Base-by-base conservation (phyloP, 2,329 filamentous ascomycete species). In the Calonectria leucothoes region DNA sequence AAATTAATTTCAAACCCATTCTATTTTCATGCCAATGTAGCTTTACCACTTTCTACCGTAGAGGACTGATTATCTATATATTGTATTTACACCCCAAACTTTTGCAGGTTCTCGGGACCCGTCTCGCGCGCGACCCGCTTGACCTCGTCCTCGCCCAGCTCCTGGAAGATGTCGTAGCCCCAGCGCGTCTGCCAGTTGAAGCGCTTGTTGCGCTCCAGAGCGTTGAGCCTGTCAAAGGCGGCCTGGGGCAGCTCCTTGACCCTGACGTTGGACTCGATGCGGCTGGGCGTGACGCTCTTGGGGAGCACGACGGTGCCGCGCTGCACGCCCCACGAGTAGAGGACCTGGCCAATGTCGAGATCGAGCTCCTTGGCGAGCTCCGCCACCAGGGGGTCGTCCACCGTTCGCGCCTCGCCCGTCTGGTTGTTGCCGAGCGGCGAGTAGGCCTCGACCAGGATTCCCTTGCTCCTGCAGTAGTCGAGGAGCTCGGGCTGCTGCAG, bases 291-390 rank as follows among this genome's bases (percentile, higher is more conserved):
- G 64, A 91, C 91, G 84, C 90, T 92, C 89, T 94, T 94, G 77
- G 92, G 91, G 75, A 94, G 86, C 63, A 93, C 92, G 49, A 91
- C 88, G 80, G 92, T 92, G 71, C 92, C 91, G 71, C 91, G 87
- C 74, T 89, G 88, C 63, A 93, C 82, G 59, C 91, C 92, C 91
- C 92, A 93, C 11, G 86, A 86, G 68, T 86, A 85, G 27, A 89
- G 81, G 20, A 89, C 75, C 68, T 86, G 84, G 6, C 86, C 88
- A 11, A 85, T 84, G 59, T 82, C 80, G 14, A 81, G 42, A 33
- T 82, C 84, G 4, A 87, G 80, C 67, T 86, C 82, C 74, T 87
- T 85, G 33, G 86, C 87, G 49, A 90, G 83, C 64, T 86, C 84
- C 73, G 86, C 84, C 27, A 91, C 85, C 39, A 85, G 84, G 7